Conservation (phyloP, 768 basidiomycete genomes). For the Mycena sanguinolenta region DNA sequence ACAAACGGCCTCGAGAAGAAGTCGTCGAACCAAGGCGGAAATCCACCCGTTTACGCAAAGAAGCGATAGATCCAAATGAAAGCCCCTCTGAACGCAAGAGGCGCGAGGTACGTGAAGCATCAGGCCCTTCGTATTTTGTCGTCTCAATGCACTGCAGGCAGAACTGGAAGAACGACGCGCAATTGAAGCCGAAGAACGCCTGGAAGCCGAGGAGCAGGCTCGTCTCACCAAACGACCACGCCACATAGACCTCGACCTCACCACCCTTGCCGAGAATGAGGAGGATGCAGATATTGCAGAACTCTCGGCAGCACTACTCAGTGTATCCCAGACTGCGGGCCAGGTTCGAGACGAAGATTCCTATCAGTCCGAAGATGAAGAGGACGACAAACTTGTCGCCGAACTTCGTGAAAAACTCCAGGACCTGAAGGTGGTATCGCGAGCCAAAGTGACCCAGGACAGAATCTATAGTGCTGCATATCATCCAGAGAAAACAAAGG, state of each 20-base stretch:
- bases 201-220: conserved; percentile 73
- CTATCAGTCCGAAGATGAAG: conserved; percentile 63
- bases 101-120: conserved; percentile 75
- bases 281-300: conserved; percentile 59
- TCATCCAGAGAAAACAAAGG: conserved; percentile 75
- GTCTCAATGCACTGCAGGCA: conserved; percentile 48
- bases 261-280: conserved; percentile 66
- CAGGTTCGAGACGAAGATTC: conserved; percentile 62
- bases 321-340: conserved; percentile 52
- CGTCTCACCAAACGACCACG: conserved; percentile 78
- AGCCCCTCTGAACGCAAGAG: conserved; percentile 72
- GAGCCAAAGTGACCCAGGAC: conserved; percentile 85
- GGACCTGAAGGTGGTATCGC: conserved; percentile 73
- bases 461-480: conserved; percentile 84
- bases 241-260: conserved; percentile 73
- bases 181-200: conserved; percentile 72
- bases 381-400: conserved; percentile 62
- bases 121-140: not conserved
- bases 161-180: conserved; percentile 63
- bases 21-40: conserved; percentile 71
- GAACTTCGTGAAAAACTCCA: conserved; percentile 68
- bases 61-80: conserved; percentile 69
- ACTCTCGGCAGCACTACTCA: conserved; percentile 61
- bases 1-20: conserved; percentile 61
- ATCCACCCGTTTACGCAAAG: conserved; percentile 68